Percentiles rank a stretch among this genome's conserved stretches.
These are phyloP conservation scores for Metarhizium brunneum DNA, from an alignment of 2,329 filamentous ascomycete genomes.

Conservation along the genomic window DNA sequence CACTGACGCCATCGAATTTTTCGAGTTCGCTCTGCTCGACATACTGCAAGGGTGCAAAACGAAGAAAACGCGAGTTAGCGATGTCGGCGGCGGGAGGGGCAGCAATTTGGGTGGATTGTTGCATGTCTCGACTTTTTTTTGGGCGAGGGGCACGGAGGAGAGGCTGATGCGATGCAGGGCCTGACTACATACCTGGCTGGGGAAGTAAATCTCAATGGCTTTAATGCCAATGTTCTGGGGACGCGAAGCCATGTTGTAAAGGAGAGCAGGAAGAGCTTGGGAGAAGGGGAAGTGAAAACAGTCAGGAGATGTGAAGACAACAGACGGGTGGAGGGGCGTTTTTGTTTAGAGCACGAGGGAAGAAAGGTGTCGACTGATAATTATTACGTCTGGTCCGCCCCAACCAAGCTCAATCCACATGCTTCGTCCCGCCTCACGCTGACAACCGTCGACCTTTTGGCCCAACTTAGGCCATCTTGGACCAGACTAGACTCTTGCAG, in stretches of 20 bases:
- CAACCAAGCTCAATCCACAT: neutral
- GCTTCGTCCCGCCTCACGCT: neutral
- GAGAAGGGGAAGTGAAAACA: neutral
- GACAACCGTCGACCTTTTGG: neutral
- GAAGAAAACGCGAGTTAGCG: constrained; percentile 14
- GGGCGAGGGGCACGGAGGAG: neutral
- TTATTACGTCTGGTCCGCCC: too few relatives aligned
- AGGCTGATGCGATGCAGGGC: neutral
- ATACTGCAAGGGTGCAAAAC: constrained; percentile 45
- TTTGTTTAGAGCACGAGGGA: constrained; percentile 3
- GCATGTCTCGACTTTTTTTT: neutral
- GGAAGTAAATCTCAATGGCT: constrained; percentile 86
- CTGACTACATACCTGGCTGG: constrained; percentile 59
- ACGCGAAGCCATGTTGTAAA: constrained; percentile 57
- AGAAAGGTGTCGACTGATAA: neutral
- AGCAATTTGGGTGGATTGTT: too few relatives aligned
- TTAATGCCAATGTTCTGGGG: constrained; percentile 87
- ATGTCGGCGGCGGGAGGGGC: constrained; percentile 10
- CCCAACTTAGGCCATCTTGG: neutral
- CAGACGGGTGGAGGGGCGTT: constrained; percentile 2
- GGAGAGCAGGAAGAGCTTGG: neutral
- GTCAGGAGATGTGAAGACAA: neutral
- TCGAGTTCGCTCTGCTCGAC: constrained; percentile 77
- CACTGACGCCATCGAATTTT: constrained; percentile 74
- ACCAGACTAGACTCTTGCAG: constrained; percentile 5